Conservation (phyloP, 2,329 filamentous ascomycete species). For the Iodosphaeria phyllophila region DNA sequence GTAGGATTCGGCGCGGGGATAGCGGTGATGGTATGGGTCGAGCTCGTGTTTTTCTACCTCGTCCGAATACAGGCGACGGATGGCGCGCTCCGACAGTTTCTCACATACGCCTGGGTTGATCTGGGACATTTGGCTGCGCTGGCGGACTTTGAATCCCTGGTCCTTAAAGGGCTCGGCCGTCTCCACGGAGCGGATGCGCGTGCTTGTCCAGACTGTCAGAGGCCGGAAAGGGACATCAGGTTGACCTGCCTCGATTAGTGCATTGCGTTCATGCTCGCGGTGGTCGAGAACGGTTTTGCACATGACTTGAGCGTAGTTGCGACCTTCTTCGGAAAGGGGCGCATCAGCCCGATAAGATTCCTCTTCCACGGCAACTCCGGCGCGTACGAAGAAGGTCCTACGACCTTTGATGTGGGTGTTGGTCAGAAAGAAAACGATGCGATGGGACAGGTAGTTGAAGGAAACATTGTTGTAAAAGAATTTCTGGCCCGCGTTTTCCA, state of each 20-base stretch:
- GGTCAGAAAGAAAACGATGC: conserved; percentile 95
- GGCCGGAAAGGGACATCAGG: conserved; percentile 53
- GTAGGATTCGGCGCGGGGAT: conserved; percentile 93
- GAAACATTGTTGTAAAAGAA: conserved; percentile 94
- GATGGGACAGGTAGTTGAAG: conserved; percentile 89
- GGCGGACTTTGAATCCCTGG: conserved; percentile 68
- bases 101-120: conserved; percentile 94
- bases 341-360: conserved; percentile 88
- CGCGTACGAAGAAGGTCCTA: conserved; percentile 80
- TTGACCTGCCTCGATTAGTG: conserved; percentile 49
- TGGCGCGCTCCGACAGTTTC: conserved; percentile 69
- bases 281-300: conserved; percentile 67
- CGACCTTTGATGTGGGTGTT: conserved; percentile 94
- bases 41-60: conserved; percentile 84
- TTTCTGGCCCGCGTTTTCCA: conserved; percentile 92
- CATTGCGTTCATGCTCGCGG: conserved; percentile 61
- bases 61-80: conserved; percentile 68
- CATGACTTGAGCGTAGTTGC: conserved; percentile 71
- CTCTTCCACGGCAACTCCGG: conserved; percentile 71
- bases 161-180: conserved; percentile 69
- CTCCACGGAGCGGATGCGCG: conserved; percentile 73
- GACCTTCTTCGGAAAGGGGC: conserved; percentile 61
- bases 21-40: conserved; percentile 93
- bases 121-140: conserved; percentile 92
- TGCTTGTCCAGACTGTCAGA: conserved; percentile 88